These are phyloP conservation scores for Xylariales sp. DNA, from an alignment of 2,329 filamentous ascomycete genomes.

Conservation along the genomic window DNA sequence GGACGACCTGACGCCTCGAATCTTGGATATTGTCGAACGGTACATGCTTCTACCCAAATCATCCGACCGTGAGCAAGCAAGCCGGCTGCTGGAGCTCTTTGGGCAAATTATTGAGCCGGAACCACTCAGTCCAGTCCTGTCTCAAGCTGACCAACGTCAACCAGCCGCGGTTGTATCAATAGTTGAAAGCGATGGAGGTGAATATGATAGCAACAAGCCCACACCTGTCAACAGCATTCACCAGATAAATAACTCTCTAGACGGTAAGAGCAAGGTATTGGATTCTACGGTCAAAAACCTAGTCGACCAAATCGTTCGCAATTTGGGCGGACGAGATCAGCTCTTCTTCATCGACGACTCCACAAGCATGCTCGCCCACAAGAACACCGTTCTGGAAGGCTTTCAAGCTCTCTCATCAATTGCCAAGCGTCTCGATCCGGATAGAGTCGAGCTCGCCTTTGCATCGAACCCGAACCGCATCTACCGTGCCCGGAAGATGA, in stretches of 20 bases:
- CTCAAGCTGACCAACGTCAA: neutral
- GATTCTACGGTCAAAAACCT: conserved; percentile 5
- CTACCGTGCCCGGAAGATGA: conserved; percentile 1
- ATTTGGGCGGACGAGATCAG: conserved; percentile 12
- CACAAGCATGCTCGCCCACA: conserved; percentile 11
- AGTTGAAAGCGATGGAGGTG: neutral
- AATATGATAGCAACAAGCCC: neutral
- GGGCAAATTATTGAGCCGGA: conserved; percentile 1
- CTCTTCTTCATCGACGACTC: conserved; percentile 17
- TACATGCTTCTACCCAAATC: conserved; percentile 11
- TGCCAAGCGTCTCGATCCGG: conserved; percentile 10
- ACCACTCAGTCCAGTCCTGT: neutral
- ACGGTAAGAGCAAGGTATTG: neutral
- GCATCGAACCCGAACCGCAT: conserved; percentile 6
- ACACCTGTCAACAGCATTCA: neutral
- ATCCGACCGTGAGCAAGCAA: conserved; percentile 8
- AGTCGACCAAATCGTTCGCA: conserved; percentile 6
- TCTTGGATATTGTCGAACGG: conserved; percentile 11
- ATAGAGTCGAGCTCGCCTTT: conserved; percentile 11
- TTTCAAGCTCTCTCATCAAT: conserved; percentile 8
- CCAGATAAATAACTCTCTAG: neutral
- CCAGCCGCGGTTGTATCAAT: conserved; percentile 1
- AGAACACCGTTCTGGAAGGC: conserved; percentile 5
- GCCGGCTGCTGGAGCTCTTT: conserved; percentile 7
- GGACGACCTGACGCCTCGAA: conserved; percentile 10